Conservation (phyloP, 1,139 yeast species). For the Yamadazyma mexicana region DNA sequence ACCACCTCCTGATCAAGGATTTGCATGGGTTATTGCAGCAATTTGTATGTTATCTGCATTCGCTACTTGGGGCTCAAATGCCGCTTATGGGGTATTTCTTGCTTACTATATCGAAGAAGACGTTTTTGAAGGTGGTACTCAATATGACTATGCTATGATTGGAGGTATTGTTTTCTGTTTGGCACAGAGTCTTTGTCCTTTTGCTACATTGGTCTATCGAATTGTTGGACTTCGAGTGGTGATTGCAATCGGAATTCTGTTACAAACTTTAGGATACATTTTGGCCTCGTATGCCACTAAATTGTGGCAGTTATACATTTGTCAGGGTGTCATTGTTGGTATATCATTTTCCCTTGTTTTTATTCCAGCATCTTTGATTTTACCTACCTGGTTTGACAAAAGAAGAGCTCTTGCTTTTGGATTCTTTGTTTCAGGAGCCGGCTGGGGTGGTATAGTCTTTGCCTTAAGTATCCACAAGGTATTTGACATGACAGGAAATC, state of each 20-base stretch:
- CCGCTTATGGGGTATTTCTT: constrained; percentile 68
- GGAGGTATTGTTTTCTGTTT: constrained; percentile 64
- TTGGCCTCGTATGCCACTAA: constrained; percentile 64
- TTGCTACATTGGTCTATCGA: constrained; percentile 37
- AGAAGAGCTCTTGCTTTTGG: constrained; percentile 62
- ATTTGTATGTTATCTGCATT: constrained; percentile 50
- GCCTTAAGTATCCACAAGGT: constrained; percentile 49
- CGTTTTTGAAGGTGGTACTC: constrained; percentile 56
- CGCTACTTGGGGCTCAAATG: constrained; percentile 75
- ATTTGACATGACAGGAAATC: constrained; percentile 52
- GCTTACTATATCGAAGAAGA: constrained; percentile 49
- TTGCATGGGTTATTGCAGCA: constrained; percentile 67
- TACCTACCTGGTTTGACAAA: constrained; percentile 66
- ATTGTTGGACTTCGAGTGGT: constrained; percentile 34
- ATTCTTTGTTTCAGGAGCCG: constrained; percentile 59
- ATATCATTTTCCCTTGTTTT: constrained; percentile 59
- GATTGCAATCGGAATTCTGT: constrained; percentile 47
- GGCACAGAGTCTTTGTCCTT: constrained; percentile 61
- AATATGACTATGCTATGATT: constrained; percentile 63
- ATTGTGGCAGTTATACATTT: constrained; percentile 63
- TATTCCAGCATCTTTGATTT: constrained; percentile 55
- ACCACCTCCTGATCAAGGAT: constrained; percentile 66
- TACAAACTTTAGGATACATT: constrained; percentile 59
- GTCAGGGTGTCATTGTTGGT: constrained; percentile 71
- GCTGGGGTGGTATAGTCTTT: constrained; percentile 64